These are phyloP conservation scores for Linderniella brevidens DNA, from an alignment of 257 asterid species.

Conservation along the genomic window DNA sequence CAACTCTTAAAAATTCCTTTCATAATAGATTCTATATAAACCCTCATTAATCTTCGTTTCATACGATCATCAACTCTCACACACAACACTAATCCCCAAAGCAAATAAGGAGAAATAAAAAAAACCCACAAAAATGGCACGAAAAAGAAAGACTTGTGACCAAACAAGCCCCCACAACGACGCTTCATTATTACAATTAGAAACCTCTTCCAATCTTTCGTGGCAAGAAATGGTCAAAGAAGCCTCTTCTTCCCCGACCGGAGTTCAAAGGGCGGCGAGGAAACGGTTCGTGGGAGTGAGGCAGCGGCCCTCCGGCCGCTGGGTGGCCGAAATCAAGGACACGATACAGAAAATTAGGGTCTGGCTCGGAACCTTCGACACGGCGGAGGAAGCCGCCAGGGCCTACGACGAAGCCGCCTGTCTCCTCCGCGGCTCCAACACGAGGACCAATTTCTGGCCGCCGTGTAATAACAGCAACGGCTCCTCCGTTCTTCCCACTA, in stretches of 20 bases:
- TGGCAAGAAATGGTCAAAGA: conserved; percentile 48
- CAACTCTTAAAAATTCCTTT: too few relatives aligned
- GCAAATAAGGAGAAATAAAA: conserved; percentile 1
- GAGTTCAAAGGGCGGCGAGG: conserved; percentile 31
- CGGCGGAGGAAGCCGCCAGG: conserved; percentile 73
- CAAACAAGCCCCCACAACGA: conserved; percentile 3
- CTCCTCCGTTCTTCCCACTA: conserved; percentile 49
- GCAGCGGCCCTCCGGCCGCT: conserved; percentile 68
- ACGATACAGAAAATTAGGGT: conserved; percentile 66
- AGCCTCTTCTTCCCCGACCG: conserved; percentile 27
- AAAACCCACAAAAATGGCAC: conserved; percentile 22
- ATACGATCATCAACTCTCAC: conserved; percentile 5
- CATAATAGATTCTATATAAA: background rate
- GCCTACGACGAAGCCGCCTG: conserved; percentile 79
- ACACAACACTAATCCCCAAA: conserved; percentile 1
- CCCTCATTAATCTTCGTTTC: background rate
- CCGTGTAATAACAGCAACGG: conserved; percentile 19
- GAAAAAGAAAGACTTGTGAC: conserved; percentile 39
- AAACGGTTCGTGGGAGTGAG: conserved; percentile 66
- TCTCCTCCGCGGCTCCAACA: conserved; percentile 73
- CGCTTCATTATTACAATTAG: too few relatives aligned
- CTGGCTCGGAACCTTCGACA: conserved; percentile 71
- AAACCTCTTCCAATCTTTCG: background rate
- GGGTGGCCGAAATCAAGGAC: conserved; percentile 81
- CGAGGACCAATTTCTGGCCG: conserved; percentile 88